phyloP scores from a whole-genome alignment of 2,329 filamentous ascomycete genomes.

The Chrysoporthe puriensis region DNA sequence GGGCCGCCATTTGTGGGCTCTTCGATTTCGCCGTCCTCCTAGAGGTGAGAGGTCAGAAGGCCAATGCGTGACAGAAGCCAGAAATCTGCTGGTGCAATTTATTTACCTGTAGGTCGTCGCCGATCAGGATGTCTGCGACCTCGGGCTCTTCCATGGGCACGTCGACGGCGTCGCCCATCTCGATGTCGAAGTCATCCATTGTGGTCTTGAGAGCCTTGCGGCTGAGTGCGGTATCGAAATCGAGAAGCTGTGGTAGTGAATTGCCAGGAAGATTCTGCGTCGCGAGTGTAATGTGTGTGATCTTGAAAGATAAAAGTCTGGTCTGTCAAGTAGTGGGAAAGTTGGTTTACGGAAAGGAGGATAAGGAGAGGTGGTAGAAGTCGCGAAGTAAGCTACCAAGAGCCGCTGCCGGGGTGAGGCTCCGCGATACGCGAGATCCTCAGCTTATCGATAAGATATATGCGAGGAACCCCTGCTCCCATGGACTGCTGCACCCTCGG shows the following conservation, averaged over 20 bases:
- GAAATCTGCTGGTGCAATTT: conserved; percentile 7
- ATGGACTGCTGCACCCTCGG: neutral
- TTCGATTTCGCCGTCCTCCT: conserved; percentile 48
- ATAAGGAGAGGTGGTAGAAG: neutral
- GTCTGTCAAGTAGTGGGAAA: neutral
- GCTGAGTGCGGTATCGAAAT: neutral
- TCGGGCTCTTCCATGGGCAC: conserved; percentile 40
- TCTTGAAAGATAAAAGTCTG: neutral
- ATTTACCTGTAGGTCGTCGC: conserved; percentile 33
- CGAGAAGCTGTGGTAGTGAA: neutral
- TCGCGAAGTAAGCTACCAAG: neutral
- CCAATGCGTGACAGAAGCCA: no score
- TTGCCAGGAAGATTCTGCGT: neutral
- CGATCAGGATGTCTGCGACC: conserved; percentile 38
- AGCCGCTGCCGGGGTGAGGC: neutral
- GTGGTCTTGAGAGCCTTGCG: conserved; percentile 32
- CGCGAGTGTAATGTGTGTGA: neutral
- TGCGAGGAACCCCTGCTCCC: neutral
- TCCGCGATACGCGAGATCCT: neutral
- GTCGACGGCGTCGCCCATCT: conserved; percentile 68
- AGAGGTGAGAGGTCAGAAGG: conserved; percentile 24
- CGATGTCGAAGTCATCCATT: conserved; percentile 69
- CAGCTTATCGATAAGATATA: conserved; percentile 3
- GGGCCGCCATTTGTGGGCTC: conserved; percentile 35
- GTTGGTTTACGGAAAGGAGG: neutral